Evolutionary conservation across 169 alveolate species (phyloP).

Genomic region (Cryptosporidium sp.): DNA sequence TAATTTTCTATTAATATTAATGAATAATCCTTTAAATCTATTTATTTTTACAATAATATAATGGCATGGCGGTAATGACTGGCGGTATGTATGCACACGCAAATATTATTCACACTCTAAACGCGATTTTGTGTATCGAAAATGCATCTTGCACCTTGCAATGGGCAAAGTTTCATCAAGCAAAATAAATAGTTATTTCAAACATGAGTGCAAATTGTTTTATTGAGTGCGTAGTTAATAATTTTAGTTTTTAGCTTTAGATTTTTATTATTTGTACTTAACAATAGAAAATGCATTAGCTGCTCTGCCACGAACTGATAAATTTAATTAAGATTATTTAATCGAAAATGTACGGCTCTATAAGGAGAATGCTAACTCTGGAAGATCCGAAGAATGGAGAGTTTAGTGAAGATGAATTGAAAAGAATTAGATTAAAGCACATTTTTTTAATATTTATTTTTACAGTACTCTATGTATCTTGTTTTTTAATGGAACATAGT

Average conservation of each 20-base stretch:
- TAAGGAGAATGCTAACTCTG: conserved; percentile 71
- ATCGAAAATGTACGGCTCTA: conserved; percentile 49
- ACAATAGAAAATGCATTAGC: neutral
- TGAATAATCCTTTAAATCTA: neutral
- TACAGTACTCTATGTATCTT: conserved; percentile 73
- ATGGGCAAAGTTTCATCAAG: neutral
- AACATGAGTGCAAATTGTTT: neutral
- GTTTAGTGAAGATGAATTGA: conserved; percentile 43
- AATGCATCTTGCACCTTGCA: neutral
- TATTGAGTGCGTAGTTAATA: neutral
- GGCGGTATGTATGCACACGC: neutral
- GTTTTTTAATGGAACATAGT: conserved; percentile 67
- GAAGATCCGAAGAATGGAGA: conserved; percentile 41
- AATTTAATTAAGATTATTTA: neutral
- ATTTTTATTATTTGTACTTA: neutral
- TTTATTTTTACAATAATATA: neutral
- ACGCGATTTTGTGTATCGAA: neutral
- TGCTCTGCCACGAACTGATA: neutral
- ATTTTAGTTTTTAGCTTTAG: neutral
- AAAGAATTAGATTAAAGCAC: conserved; percentile 27
- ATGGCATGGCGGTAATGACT: neutral
- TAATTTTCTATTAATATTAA: too few relatives aligned
- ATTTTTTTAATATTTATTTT: conserved; percentile 46
- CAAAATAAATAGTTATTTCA: neutral
- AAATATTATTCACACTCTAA: neutral